phyloP scores from a whole-genome alignment of 2,329 filamentous ascomycete species.

The Diaporthe citriasiana region DNA sequence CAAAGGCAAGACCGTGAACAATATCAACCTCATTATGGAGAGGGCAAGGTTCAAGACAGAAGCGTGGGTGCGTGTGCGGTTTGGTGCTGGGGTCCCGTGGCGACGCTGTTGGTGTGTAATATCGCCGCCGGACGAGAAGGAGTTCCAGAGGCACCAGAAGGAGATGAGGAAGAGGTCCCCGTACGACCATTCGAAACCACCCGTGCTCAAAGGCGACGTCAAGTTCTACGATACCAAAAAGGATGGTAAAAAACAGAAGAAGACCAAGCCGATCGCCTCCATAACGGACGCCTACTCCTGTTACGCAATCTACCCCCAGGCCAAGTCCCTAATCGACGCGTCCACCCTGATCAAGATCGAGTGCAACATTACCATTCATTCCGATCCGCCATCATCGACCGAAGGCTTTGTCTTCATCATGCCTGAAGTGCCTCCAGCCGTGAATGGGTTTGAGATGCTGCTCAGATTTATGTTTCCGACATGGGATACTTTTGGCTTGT shows the following conservation, averaged over 20 bases:
- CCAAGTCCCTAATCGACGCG: constrained; percentile 92
- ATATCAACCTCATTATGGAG: constrained; percentile 91
- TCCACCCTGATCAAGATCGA: constrained; percentile 96
- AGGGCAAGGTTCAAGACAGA: constrained; percentile 82
- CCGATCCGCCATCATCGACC: constrained; percentile 79
- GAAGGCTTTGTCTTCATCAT: constrained; percentile 99
- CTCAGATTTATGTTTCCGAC: constrained; percentile 92
- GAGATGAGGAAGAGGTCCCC: constrained; percentile 83
- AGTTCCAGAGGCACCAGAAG: constrained; percentile 86
- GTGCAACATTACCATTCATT: constrained; percentile 89
- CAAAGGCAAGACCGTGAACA: constrained; percentile 90
- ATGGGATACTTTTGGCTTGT: constrained; percentile 92
- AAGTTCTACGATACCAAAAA: constrained; percentile 91
- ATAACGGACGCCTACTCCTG: constrained; percentile 92
- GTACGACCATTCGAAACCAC: constrained; percentile 80
- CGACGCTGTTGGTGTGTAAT: constrained; percentile 97
- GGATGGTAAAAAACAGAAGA: constrained; percentile 85
- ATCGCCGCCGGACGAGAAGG: constrained; percentile 92
- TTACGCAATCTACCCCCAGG: constrained; percentile 96
- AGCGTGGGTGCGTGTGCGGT: constrained; percentile 95
- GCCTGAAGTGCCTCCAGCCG: constrained; percentile 93
- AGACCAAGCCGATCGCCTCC: constrained; percentile 89
- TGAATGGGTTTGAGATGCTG: constrained; percentile 96
- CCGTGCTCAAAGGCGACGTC: constrained; percentile 85
- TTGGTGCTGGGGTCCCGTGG: constrained; percentile 97